Percentiles rank a stretch among this genome's conserved stretches.
Conservation (phyloP, 805 yeast genomes). For the Metschnikowia cubensis region DNA sequence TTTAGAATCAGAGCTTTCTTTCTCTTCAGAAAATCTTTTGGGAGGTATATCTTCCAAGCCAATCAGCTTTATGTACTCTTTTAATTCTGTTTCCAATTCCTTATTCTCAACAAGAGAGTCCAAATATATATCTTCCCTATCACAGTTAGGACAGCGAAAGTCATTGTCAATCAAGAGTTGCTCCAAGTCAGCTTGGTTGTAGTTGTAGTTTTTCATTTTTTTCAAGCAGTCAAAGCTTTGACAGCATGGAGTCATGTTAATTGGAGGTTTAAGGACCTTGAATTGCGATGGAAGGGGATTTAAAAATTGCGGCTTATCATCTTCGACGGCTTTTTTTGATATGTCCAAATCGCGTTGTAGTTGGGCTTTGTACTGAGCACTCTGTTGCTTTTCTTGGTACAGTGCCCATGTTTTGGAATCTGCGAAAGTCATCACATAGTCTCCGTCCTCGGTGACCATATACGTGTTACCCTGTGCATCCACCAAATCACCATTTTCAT, state of each 20-base stretch:
- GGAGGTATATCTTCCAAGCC: slow-evolving; percentile 34
- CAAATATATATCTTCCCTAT: slow-evolving; percentile 63
- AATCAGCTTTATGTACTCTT: slow-evolving; percentile 44
- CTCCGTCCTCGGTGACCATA: slow-evolving; percentile 91
- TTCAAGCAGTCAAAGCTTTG: slow-evolving; percentile 51
- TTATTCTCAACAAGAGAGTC: slow-evolving; percentile 66
- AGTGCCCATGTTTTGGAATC: slow-evolving; percentile 88
- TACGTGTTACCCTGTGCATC: slow-evolving; percentile 53
- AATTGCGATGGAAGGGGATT: slow-evolving; percentile 53
- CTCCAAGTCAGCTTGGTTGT: slow-evolving; percentile 37
- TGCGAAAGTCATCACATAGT: slow-evolving; percentile 93
- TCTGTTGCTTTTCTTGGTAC: slow-evolving; percentile 67
- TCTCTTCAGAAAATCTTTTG: slow-evolving; percentile 12
- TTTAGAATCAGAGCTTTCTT: slow-evolving; percentile 22
- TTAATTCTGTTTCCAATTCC: slow-evolving; percentile 53
- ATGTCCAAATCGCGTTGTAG: slow-evolving; percentile 48
- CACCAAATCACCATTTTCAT: slow-evolving; percentile 42
- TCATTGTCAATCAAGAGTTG: slow-evolving; percentile 68
- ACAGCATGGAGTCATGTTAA: slow-evolving; percentile 80
- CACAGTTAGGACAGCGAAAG: slow-evolving; percentile 88
- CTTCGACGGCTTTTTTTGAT: slow-evolving; percentile 28
- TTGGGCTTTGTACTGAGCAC: slow-evolving; percentile 43
- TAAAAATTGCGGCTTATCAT: slow-evolving; percentile 41
- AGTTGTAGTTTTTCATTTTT: slow-evolving; percentile 42
- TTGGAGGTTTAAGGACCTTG: slow-evolving; percentile 61